Evolutionary conservation across 2,329 filamentous ascomycete species (phyloP).

Genomic region (Fusarium veterinarium): DNA sequence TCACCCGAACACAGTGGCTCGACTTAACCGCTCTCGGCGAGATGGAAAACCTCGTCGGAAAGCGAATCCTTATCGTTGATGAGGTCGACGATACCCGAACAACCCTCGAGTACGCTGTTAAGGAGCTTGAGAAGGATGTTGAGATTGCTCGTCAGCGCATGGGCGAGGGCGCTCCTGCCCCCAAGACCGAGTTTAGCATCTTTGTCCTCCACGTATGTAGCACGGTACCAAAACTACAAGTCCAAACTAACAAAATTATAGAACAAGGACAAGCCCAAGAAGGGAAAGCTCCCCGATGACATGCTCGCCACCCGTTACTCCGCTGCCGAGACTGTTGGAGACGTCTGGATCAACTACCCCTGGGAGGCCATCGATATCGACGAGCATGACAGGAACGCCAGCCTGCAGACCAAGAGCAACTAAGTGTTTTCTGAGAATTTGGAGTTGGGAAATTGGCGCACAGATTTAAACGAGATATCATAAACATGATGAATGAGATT

Average conservation of each 20-base stretch:
- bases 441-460: conserved; percentile 37
- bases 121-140: conserved; percentile 95
- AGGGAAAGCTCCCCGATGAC: conserved; percentile 82
- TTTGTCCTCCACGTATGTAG: conserved; percentile 89
- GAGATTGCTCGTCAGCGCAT: conserved; percentile 80
- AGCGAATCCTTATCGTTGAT: conserved; percentile 47
- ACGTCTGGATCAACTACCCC: conserved; percentile 99
- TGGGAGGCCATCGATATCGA: conserved; percentile 98
- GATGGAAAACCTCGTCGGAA: conserved; percentile 63
- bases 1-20: conserved; percentile 98
- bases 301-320: conserved; percentile 84
- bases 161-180: conserved; percentile 64
- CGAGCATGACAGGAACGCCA: conserved; percentile 82
- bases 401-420: conserved; percentile 53
- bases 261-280: conserved; percentile 99
- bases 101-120: conserved; percentile 92
- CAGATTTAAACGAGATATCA: conserved; percentile 22
- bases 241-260: conserved; percentile 48
- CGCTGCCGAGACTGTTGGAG: conserved; percentile 87
- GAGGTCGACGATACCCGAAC: conserved; percentile 95
- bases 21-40: conserved; percentile 84
- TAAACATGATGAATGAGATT: conserved; percentile 24
- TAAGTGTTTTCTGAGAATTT: conserved; percentile 32
- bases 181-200: conserved; percentile 88
- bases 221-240: accelerated